Base-by-base conservation (phyloP, 306 rosid genomes). In the Casuarina equisetifolia region DNA sequence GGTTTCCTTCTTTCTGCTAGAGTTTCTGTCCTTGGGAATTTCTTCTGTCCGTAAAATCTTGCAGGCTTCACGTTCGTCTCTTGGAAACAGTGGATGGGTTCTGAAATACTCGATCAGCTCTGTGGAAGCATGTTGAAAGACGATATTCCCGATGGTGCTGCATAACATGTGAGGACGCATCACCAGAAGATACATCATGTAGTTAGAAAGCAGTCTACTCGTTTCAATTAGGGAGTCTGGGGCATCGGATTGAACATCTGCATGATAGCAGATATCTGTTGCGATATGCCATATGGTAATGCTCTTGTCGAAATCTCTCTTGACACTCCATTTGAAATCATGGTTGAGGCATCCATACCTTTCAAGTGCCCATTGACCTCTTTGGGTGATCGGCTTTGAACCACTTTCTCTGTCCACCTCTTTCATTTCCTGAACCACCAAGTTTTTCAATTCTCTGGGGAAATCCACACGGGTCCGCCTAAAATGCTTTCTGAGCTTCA, bases 251-350 rank as follows among this genome's bases (percentile, higher is more conserved):
- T 58, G 49, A 52, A 39, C 12, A 46, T 73, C 83, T 36, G 83
- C 74, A 73, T 85, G 50, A 5, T 76, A 88, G 79, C 88, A 91
- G 5, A 86, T 86, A 59, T 88, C 85, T 71, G 97, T 91, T 83
- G 92, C 93, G 74, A 91, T 83, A 83, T 91, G 97, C 93, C 92
- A 89, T 76, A 85, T 82, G 3, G 85, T 53, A 44, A 91, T 88
- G 85, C 92, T 83, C 52, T 91, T 89, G 50, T 88, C 94, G 16
- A 91, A 86, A 39, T 82, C 86, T 64, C 91, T 79, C 69, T 87
- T 78, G 5, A 45, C 52, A 64, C 77, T 89, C 88, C 87, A 83
- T 72, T 73, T 66, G 57, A 84, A 70, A n/a, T 85, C n/a, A 25
- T 25, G 32, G 73, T 61, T 4, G 3, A 80, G 80, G 75, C 85